Percentiles rank a stretch among this genome's conserved stretches.
Evolutionary conservation across 176 grass and related monocot species (phyloP).

Genomic region (Phragmites australis): DNA sequence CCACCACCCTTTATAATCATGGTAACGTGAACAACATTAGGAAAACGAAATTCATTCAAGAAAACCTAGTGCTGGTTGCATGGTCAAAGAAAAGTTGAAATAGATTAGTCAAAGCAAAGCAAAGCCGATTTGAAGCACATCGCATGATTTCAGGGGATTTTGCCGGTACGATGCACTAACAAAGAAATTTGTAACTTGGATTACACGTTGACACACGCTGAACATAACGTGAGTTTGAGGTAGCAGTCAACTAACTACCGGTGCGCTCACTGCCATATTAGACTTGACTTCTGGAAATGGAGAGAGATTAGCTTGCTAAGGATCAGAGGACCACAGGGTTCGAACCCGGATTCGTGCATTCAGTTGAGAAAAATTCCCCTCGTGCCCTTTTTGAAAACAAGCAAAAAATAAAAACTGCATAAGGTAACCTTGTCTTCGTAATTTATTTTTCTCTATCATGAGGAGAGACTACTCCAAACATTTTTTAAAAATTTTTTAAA

Average conservation of each 20-base stretch:
- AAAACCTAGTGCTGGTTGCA: conserved; percentile 8
- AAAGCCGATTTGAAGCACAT: conserved; percentile 13
- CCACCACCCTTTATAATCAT: not conserved
- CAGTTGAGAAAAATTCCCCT: too few species aligned
- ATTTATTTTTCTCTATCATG: not conserved
- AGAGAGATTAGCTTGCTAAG: not conserved
- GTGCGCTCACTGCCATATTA: not conserved
- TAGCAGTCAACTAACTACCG: not conserved
- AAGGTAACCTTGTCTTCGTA: not conserved
- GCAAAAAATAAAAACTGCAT: too few species aligned
- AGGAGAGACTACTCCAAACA: too few species aligned
- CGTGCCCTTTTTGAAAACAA: too few species aligned
- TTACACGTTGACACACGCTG: conserved; percentile 3
- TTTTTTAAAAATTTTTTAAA: too few species aligned
- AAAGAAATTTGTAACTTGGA: conserved; percentile 3
- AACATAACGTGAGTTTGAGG: conserved; percentile 14
- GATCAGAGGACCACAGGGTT: too few species aligned
- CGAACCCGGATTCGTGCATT: too few species aligned
- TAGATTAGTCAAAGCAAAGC: too few species aligned
- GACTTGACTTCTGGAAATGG: not conserved
- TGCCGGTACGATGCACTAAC: conserved; percentile 29
- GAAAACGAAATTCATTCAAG: not conserved
- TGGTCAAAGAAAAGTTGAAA: conserved; percentile 16
- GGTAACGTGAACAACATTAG: not conserved
- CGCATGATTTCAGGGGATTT: conserved; percentile 43